Evolutionary conservation across 371 early-diverging fungal genomes (phyloP), one percentile per base, ranked within the genome.

Genomic region (Ordospora pajunii): DNA sequence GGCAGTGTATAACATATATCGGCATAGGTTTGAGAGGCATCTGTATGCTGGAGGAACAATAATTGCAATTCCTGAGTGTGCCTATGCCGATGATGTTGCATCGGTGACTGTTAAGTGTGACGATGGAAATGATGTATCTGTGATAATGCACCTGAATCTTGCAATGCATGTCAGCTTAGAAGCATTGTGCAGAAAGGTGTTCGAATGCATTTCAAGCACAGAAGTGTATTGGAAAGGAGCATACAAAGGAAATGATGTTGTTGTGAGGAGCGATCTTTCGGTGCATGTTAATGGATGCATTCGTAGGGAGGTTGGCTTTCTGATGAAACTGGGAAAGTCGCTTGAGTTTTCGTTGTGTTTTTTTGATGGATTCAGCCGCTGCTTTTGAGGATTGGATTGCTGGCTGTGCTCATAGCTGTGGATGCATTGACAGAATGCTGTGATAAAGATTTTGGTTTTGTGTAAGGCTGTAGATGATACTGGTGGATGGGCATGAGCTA

Each of bases 291-390:
- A 58, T 37, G 58, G 58, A 25, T 14, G 17, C 37, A n/a, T 58
- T n/a, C 58, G 25, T 5, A 58, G 58, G 14, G 58, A 58, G 27
- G 25, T 17, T n/a, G 12, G 37, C 25, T 58, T 58, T 37, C 58
- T 58, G 37, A 58, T 58, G 58, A 58, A 58, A 32, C 58, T 58
- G 11, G 58, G 58, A 17, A 58, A 58, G 58, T n/a, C 12, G 6
- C 17, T 58, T 14, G 37, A 58, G 8, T 37, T 58, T 25, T 58
- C 40, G 11, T 19, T 58, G 27, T 37, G 40, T n/a, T 58, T 58
- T 19, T 14, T 58, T 37, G 14, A 17, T 6, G 14, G n/a, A 12
- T 25, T 32, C 5, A 2, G 32, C 5, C 5, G 32, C 5, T 32
- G 5, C 2, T 32, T 32, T 32, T 32, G 32, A 32, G 5, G 5